A percentile compares a stretch with the other conserved stretches of the same genome.
Conservation (phyloP, 805 yeast species). For the Cyberlindnera subsufficiens region DNA sequence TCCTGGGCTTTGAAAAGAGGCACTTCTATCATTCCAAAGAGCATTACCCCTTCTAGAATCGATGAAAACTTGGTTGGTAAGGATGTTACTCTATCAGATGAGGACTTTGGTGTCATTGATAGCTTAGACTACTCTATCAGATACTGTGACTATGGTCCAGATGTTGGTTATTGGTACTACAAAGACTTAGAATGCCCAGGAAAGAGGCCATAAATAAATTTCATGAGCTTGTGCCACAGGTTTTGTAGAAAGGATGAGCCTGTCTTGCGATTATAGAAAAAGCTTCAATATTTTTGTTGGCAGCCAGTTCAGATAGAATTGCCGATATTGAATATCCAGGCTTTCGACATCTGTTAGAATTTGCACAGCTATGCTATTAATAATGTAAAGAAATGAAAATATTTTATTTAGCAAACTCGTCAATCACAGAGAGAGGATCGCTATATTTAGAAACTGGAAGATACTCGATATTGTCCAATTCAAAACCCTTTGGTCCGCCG, state of each 20-base stretch:
- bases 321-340: no score
- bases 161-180: constrained; percentile 28
- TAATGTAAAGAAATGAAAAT: no score
- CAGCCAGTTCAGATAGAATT: no score
- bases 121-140: constrained; percentile 22
- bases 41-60: constrained; percentile 39
- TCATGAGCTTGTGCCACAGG: constrained; percentile 35
- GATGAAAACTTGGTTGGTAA: constrained; percentile 27
- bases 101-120: constrained; percentile 28
- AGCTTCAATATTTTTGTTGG: no score
- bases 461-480: constrained; percentile 30
- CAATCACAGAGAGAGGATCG: constrained; percentile 31
- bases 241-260: constrained; percentile 34
- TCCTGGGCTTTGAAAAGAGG: constrained; percentile 59
- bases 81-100: constrained; percentile 26
- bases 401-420: constrained; percentile 23
- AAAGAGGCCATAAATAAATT: constrained; percentile 18
- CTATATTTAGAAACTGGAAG: constrained; percentile 30
- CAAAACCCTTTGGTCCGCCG: constrained; percentile 35
- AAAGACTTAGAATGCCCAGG: constrained; percentile 29
- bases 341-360: no score
- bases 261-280: constrained; percentile 21
- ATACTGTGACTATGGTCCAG: constrained; percentile 29
- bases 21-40: constrained; percentile 47
- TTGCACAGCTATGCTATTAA: no score